A percentile compares a stretch with the other conserved stretches of the same genome.
Conservation (phyloP, 116 monocot genomes). For the Zostera marina region DNA sequence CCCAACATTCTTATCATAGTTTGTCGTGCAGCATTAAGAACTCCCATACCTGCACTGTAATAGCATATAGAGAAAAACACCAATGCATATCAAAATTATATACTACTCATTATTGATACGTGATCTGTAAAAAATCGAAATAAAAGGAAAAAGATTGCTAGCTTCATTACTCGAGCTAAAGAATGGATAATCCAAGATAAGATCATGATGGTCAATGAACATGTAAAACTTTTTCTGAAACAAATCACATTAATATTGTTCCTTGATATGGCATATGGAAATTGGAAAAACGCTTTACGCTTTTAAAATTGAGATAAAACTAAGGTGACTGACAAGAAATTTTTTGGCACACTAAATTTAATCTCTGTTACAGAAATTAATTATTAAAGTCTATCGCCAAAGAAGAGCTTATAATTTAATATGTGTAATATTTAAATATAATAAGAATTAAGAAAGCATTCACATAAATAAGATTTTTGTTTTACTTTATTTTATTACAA, state of each 20-base stretch:
- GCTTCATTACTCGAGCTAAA: not conserved
- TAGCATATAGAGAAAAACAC: not conserved
- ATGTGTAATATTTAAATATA: too few relatives aligned
- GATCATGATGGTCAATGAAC: not conserved
- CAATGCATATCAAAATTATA: not conserved
- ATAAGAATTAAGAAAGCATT: too few relatives aligned
- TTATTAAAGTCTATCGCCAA: too few relatives aligned
- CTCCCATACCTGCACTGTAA: constrained; percentile 87
- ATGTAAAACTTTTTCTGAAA: not conserved
- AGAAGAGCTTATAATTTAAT: too few relatives aligned
- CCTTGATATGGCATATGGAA: too few relatives aligned
- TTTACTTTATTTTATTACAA: not conserved
- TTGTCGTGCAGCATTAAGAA: constrained; percentile 85
- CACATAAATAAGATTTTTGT: too few relatives aligned
- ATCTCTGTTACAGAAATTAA: too few relatives aligned
- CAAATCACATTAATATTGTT: constrained; percentile 1
- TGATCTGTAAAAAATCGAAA: not conserved
- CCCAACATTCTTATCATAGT: constrained; percentile 97
- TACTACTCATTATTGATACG: not conserved
- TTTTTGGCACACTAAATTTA: not conserved
- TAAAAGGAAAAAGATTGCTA: not conserved
- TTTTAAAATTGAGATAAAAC: too few relatives aligned
- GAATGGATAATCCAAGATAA: not conserved
- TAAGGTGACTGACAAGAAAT: not conserved
- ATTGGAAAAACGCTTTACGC: too few relatives aligned